These are phyloP conservation scores for Hypoxylon sp. DNA, from an alignment of 2,329 filamentous ascomycete species.

Conservation along the genomic window DNA sequence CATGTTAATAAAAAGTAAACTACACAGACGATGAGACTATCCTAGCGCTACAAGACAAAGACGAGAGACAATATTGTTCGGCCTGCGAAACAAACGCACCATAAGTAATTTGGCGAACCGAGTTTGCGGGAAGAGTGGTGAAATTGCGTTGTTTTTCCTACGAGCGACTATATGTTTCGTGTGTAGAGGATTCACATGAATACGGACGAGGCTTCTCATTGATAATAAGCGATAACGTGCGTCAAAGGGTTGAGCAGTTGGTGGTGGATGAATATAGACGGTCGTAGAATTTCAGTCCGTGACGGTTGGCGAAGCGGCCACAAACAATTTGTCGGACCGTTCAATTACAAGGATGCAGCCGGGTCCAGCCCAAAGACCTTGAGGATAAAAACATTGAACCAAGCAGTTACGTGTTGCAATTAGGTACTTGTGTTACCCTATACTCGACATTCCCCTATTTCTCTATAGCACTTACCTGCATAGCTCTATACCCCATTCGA, in stretches of 20 bases:
- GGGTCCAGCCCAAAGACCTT: slow-evolving; percentile 30
- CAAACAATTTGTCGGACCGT: slow-evolving; percentile 13
- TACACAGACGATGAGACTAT: slow-evolving; percentile 17
- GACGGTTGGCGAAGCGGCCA: slow-evolving; percentile 29
- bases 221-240: slow-evolving; percentile 14
- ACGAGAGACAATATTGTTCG: slow-evolving; percentile 8
- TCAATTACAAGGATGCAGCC: slow-evolving; percentile 17
- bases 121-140: slow-evolving; percentile 6
- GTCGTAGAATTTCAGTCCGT: slow-evolving; percentile 22
- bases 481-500: background rate
- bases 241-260: slow-evolving; percentile 1
- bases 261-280: slow-evolving; percentile 21
- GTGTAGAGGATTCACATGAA: slow-evolving; percentile 12
- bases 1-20: slow-evolving; percentile 35
- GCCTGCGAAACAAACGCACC: slow-evolving; percentile 34
- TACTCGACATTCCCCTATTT: background rate
- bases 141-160: slow-evolving; percentile 7
- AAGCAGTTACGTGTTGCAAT: slow-evolving; percentile 21
- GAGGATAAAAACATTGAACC: background rate
- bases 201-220: slow-evolving; percentile 24
- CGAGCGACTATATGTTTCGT: slow-evolving; percentile 8
- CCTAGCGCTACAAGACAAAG: slow-evolving; percentile 16
- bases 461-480: slow-evolving; percentile 3
- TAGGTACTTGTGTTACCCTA: slow-evolving; percentile 14
- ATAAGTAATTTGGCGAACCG: slow-evolving; percentile 33